phyloP scores from a whole-genome alignment of 805 yeast genomes.

The Zygoascus ofunaensis region DNA sequence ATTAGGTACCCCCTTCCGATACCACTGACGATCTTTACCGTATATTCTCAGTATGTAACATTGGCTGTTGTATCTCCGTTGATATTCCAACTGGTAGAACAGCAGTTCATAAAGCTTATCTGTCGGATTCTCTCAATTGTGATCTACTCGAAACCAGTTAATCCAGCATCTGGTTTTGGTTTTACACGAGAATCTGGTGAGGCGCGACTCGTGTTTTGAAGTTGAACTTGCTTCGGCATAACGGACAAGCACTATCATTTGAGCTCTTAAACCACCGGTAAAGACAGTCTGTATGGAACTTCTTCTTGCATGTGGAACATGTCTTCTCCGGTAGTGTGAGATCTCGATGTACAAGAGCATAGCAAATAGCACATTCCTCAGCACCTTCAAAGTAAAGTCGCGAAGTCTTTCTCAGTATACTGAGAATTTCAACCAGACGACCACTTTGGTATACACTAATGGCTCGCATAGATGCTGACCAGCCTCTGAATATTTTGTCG shows the following conservation, averaged over 20 bases:
- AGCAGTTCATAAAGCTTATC: too few species aligned
- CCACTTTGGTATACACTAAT: slow-evolving; percentile 53
- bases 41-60: too few species aligned
- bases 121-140: too few species aligned
- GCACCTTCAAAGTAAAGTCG: slow-evolving; percentile 83
- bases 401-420: slow-evolving; percentile 63
- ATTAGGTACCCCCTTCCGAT: too few species aligned
- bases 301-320: slow-evolving; percentile 86
- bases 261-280: slow-evolving; percentile 97
- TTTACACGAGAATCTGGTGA: neutral
- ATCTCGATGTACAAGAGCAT: slow-evolving; percentile 82
- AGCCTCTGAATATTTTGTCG: slow-evolving; percentile 88
- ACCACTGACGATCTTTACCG: too few species aligned
- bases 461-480: slow-evolving; percentile 86
- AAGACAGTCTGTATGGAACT: slow-evolving; percentile 90
- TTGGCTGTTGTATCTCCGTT: too few species aligned
- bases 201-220: slow-evolving; percentile 14
- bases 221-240: slow-evolving; percentile 64
- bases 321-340: slow-evolving; percentile 81
- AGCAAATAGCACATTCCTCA: slow-evolving; percentile 96
- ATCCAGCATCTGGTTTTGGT: too few species aligned
- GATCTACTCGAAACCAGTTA: too few species aligned
- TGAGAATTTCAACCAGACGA: slow-evolving; percentile 52
- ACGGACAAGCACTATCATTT: slow-evolving; percentile 86
- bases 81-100: too few species aligned